Percentiles rank a stretch among this genome's conserved stretches.
Conservation (phyloP, 225 moss, liverwort and hornwort species). For the Pseudoscleropodium purum region DNA sequence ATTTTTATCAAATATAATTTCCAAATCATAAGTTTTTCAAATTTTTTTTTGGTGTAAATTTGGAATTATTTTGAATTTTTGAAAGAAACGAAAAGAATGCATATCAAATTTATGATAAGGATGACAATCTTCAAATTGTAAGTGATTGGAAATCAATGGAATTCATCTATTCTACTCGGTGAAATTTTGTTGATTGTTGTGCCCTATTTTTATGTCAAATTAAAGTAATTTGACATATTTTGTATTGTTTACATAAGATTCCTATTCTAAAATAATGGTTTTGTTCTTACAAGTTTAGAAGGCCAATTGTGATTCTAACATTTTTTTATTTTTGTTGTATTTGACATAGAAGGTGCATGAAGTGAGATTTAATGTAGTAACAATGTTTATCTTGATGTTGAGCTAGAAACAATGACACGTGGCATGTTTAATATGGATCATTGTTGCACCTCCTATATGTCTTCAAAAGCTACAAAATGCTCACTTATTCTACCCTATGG, state of each 20-base stretch:
- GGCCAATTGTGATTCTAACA: background rate
- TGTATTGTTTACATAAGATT: background rate
- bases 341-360: background rate
- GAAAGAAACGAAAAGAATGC: background rate
- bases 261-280: background rate
- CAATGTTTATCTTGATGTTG: fast-evolving
- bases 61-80: background rate
- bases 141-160: background rate
- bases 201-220: background rate
- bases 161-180: background rate
- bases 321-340: background rate
- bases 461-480: background rate
- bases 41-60: background rate
- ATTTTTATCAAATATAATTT: background rate
- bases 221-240: background rate
- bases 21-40: too few species aligned
- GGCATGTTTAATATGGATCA: background rate
- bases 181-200: background rate
- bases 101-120: background rate
- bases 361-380: fast-evolving
- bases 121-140: too few species aligned
- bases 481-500: background rate
- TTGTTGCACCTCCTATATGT: background rate
- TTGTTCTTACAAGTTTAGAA: background rate
- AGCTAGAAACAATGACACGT: fast-evolving